Conservation (phyloP, 2,329 filamentous ascomycete genomes). For the Fusarium liriodendri region DNA sequence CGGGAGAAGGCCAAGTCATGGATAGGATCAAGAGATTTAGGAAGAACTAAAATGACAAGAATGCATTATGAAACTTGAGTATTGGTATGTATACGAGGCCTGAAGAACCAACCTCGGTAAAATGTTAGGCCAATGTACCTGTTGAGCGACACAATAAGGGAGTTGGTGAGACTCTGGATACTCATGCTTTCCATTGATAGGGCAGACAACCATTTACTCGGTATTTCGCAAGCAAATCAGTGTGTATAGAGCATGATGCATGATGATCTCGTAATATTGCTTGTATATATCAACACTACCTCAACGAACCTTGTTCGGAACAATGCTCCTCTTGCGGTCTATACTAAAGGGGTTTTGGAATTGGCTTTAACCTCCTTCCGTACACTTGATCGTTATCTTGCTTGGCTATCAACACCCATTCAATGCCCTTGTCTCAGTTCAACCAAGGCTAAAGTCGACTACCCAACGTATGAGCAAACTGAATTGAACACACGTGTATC, state of each 20-base stretch:
- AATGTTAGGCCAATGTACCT: no score
- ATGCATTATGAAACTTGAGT: neutral
- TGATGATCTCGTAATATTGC: neutral
- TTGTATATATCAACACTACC: neutral
- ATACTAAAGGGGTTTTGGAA: neutral
- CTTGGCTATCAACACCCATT: neutral
- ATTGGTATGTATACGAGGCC: no score
- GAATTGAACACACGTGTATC: neutral
- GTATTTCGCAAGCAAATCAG: neutral
- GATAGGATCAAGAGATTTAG: neutral
- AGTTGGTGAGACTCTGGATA: neutral
- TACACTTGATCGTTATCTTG: neutral
- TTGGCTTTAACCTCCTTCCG: neutral
- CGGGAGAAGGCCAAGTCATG: neutral
- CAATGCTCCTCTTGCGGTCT: neutral
- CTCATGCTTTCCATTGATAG: neutral
- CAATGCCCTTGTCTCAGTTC: neutral
- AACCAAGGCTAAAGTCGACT: neutral
- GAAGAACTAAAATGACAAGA: neutral
- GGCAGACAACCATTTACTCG: neutral
- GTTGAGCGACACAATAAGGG: neutral
- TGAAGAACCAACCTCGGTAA: neutral
- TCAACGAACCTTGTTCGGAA: neutral
- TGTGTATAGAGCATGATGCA: neutral
- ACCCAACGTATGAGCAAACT: neutral